Evolutionary conservation across 148 eudicot genomes (phyloP).

Genomic region (Vaccinium myrtillus): DNA sequence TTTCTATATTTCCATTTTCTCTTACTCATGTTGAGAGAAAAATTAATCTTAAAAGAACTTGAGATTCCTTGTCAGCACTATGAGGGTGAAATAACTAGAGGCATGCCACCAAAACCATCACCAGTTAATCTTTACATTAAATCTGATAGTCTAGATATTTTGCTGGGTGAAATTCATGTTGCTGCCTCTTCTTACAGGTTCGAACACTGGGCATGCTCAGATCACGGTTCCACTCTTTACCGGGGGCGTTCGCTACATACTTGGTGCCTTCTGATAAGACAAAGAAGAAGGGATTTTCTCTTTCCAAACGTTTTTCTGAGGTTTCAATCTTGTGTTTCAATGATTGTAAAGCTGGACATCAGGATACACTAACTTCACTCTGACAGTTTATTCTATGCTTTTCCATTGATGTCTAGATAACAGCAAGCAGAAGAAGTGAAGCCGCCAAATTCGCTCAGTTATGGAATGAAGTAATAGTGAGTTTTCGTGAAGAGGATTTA

Average conservation of each 20-base stretch:
- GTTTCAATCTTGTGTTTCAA: constrained; percentile 30
- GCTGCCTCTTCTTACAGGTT: constrained; percentile 39
- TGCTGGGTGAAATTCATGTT: constrained; percentile 14
- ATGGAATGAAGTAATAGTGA: constrained; percentile 63
- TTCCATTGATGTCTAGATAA: constrained; percentile 31
- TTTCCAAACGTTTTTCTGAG: constrained; percentile 69
- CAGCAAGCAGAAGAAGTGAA: constrained; percentile 47
- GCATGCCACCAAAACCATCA: neutral
- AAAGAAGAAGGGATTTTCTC: constrained; percentile 49
- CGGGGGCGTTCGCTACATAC: constrained; percentile 51
- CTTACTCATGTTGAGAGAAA: neutral
- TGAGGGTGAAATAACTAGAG: neutral
- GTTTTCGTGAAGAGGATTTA: constrained; percentile 70
- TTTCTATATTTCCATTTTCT: neutral
- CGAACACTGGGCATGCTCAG: constrained; percentile 55
- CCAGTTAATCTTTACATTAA: neutral
- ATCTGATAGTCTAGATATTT: neutral
- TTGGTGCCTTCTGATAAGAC: constrained; percentile 49
- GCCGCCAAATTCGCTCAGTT: constrained; percentile 66
- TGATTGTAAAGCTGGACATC: neutral
- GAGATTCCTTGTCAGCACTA: neutral
- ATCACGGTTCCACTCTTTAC: constrained; percentile 56
- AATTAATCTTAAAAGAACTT: neutral
- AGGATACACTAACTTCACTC: neutral
- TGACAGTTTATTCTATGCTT: neutral